Conservation (phyloP, 2,329 filamentous ascomycete species). For the Onygenales sp. region DNA sequence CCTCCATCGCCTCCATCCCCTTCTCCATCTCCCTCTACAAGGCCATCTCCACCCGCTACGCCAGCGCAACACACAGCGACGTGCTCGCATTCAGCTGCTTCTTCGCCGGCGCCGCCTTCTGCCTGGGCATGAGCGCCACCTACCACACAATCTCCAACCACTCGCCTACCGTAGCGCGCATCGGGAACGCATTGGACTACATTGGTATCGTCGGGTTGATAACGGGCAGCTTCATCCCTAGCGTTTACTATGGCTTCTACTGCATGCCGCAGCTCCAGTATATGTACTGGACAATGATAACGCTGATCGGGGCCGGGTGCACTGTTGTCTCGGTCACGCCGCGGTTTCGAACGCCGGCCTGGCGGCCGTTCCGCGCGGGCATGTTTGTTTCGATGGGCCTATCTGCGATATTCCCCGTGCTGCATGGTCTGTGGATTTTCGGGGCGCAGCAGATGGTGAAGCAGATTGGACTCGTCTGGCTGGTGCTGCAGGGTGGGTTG, state of each 20-base stretch:
- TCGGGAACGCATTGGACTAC: slow-evolving; percentile 92
- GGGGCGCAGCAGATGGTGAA: slow-evolving; percentile 57
- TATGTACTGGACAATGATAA: slow-evolving; percentile 72
- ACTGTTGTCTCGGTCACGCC: slow-evolving; percentile 68
- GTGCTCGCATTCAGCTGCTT: slow-evolving; percentile 68
- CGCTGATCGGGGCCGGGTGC: slow-evolving; percentile 65
- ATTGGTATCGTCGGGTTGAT: slow-evolving; percentile 88
- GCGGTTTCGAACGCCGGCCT: slow-evolving; percentile 70
- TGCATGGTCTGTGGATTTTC: slow-evolving; percentile 63
- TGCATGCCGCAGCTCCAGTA: slow-evolving; percentile 57
- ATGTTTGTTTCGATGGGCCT: slow-evolving; percentile 87
- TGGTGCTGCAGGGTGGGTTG: slow-evolving; percentile 67
- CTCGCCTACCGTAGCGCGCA: slow-evolving; percentile 63
- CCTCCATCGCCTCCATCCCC: slow-evolving; percentile 50
- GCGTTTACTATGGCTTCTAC: slow-evolving; percentile 78
- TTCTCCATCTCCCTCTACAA: slow-evolving; percentile 46
- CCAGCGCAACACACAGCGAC: slow-evolving; percentile 52
- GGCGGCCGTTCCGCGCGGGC: slow-evolving; percentile 72
- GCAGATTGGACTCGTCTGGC: slow-evolving; percentile 71
- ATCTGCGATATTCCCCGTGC: slow-evolving; percentile 71
- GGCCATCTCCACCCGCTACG: slow-evolving; percentile 56
- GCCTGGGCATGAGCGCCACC: slow-evolving; percentile 71
- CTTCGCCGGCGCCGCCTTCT: slow-evolving; percentile 63
- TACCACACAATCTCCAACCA: slow-evolving; percentile 85
- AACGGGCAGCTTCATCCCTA: slow-evolving; percentile 81